These are phyloP conservation scores for Beauveria pseudobassiana DNA, from an alignment of 2,329 filamentous ascomycete genomes.

Conservation along the genomic window DNA sequence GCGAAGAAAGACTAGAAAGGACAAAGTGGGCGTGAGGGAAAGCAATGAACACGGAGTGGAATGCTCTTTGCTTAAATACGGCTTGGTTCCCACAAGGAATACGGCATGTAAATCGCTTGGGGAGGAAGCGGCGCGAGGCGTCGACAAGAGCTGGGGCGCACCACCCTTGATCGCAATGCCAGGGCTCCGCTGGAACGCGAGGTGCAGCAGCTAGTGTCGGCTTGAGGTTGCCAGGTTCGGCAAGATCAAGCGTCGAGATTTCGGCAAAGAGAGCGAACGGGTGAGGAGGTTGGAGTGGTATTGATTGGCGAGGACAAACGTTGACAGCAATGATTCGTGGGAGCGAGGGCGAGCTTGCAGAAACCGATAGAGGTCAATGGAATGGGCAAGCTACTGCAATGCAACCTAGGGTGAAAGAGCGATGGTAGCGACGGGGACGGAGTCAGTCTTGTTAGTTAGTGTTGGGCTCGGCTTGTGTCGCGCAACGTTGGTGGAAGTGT, in stretches of 20 bases:
- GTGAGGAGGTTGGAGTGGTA: background rate
- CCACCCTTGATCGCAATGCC: conserved; percentile 18
- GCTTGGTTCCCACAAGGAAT: background rate
- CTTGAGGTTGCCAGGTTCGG: background rate
- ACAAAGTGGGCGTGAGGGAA: background rate
- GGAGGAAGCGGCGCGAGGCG: conserved; percentile 1
- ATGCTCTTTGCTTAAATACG: conserved; percentile 6
- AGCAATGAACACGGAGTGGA: background rate
- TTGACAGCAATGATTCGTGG: background rate
- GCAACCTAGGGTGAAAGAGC: background rate
- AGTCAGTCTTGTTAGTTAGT: background rate
- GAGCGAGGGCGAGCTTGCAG: background rate
- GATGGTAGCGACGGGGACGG: background rate
- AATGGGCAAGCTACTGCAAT: background rate
- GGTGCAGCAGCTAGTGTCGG: conserved; percentile 1
- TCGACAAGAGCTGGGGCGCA: background rate
- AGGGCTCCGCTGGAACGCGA: conserved; percentile 20
- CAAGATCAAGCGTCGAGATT: background rate
- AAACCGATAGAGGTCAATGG: background rate
- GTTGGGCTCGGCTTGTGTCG: background rate
- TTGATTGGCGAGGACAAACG: background rate
- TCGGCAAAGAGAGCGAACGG: background rate
- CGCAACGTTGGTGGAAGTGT: background rate
- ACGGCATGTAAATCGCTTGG: conserved; percentile 1
- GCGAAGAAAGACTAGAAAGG: background rate